phyloP scores from a whole-genome alignment of 148 eudicot species.

The Rhododendron henanense region DNA sequence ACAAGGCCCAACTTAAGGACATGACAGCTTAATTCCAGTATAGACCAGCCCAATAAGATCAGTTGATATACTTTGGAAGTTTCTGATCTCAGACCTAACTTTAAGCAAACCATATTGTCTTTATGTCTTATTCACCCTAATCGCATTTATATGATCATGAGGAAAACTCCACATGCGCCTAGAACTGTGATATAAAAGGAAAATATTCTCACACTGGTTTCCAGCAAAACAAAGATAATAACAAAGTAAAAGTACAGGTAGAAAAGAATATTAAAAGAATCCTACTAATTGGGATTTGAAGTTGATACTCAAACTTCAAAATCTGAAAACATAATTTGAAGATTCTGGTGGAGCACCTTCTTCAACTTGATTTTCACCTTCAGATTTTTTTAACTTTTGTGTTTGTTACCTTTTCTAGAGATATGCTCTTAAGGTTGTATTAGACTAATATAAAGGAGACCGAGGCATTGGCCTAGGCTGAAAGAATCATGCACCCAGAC shows the following conservation, averaged over 20 bases:
- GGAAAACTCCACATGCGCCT: not conserved
- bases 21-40: not conserved
- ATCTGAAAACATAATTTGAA: not conserved
- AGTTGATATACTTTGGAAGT: not conserved
- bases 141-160: not conserved
- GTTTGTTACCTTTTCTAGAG: not conserved
- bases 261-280: not conserved
- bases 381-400: not conserved
- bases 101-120: not conserved
- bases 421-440: not conserved
- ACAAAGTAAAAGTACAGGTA: not conserved
- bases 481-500: not conserved
- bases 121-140: not conserved
- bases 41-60: too few species aligned
- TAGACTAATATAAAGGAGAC: not conserved
- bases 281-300: not conserved
- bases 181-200: not conserved
- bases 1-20: not conserved
- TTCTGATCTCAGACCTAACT: too few species aligned
- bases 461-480: not conserved
- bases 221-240: not conserved
- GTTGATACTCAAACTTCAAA: not conserved
- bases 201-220: not conserved
- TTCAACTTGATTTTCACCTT: not conserved
- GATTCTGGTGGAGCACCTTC: not conserved